These are phyloP conservation scores for Torulaspora indica DNA, from an alignment of 805 yeast genomes.

Conservation along the genomic window DNA sequence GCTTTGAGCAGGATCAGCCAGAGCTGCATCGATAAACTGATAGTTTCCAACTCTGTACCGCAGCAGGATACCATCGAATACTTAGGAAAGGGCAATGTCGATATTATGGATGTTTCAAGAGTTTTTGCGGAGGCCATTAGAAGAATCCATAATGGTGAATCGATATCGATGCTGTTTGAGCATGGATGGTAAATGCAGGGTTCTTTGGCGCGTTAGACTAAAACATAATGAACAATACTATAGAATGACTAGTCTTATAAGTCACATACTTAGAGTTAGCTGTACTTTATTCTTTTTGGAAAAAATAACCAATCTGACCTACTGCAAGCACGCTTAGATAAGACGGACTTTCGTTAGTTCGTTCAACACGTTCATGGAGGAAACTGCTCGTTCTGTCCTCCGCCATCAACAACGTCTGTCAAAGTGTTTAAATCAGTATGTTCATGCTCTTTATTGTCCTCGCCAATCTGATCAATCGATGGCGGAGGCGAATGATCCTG, in stretches of 20 bases:
- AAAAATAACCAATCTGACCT: no score
- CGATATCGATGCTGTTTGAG: slow-evolving; percentile 88
- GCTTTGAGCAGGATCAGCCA: slow-evolving; percentile 67
- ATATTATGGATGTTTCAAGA: slow-evolving; percentile 80
- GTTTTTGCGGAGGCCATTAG: slow-evolving; percentile 93
- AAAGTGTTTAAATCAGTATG: not conserved
- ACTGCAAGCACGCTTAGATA: no score
- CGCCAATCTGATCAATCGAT: not conserved
- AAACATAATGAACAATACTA: not conserved
- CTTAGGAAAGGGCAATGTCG: slow-evolving; percentile 55
- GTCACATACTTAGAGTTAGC: not conserved
- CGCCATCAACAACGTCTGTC: not conserved
- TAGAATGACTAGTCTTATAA: not conserved
- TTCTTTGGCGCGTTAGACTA: not conserved
- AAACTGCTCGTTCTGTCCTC: not conserved
- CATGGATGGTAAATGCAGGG: slow-evolving; percentile 45
- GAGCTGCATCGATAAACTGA: slow-evolving; percentile 72
- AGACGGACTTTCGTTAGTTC: no score
- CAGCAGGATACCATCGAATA: slow-evolving; percentile 55
- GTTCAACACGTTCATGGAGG: no score
- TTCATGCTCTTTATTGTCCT: not conserved
- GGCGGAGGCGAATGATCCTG: not conserved
- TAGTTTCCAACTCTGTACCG: slow-evolving; percentile 89
- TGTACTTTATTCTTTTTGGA: not conserved
- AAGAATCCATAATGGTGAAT: slow-evolving; percentile 95